Percentiles rank a stretch among this genome's conserved stretches.
phyloP scores from a whole-genome alignment of 2,329 filamentous ascomycete genomes.

The Diplodia corticola region DNA sequence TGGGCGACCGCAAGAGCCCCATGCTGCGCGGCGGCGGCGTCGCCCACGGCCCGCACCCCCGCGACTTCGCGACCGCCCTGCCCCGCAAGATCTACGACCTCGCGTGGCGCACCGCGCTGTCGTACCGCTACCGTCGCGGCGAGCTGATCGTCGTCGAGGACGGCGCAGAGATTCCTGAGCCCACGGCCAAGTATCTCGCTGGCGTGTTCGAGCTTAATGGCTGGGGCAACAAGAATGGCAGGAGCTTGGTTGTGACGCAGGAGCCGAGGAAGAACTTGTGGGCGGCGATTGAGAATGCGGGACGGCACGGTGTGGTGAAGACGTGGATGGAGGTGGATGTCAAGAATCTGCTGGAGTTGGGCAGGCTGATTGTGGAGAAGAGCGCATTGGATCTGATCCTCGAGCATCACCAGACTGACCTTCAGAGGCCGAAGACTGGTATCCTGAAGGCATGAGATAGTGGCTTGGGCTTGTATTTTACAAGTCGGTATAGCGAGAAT shows the following conservation, averaged over 20 bases:
- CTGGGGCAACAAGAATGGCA: conserved; percentile 43
- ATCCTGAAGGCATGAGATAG: conserved; percentile 45
- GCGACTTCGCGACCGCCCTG: conserved; percentile 83
- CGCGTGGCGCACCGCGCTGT: conserved; percentile 91
- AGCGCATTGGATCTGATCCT: conserved; percentile 75
- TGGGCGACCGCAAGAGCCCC: conserved; percentile 79
- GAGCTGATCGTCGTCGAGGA: conserved; percentile 85
- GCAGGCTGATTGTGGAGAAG: conserved; percentile 84
- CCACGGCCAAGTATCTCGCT: conserved; percentile 63
- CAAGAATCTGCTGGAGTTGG: conserved; percentile 86
- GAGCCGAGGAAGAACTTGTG: conserved; percentile 31
- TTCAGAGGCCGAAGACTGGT: conserved; percentile 9
- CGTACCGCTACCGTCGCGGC: conserved; percentile 83
- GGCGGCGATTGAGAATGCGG: conserved; percentile 60
- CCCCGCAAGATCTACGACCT: conserved; percentile 91
- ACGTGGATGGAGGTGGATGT: conserved; percentile 83
- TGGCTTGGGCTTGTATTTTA: conserved; percentile 38
- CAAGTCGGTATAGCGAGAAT: not conserved
- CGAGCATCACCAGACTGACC: conserved; percentile 58
- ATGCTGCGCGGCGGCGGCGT: conserved; percentile 84
- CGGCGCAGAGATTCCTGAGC: conserved; percentile 68
- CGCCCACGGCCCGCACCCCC: conserved; percentile 82
- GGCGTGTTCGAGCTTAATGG: conserved; percentile 69
- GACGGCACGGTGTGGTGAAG: conserved; percentile 61
- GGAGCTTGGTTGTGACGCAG: conserved; percentile 23